Evolutionary conservation across 495 filamentous ascomycete species (phyloP).

Genomic region (Umbilicaria muhlenbergii): DNA sequence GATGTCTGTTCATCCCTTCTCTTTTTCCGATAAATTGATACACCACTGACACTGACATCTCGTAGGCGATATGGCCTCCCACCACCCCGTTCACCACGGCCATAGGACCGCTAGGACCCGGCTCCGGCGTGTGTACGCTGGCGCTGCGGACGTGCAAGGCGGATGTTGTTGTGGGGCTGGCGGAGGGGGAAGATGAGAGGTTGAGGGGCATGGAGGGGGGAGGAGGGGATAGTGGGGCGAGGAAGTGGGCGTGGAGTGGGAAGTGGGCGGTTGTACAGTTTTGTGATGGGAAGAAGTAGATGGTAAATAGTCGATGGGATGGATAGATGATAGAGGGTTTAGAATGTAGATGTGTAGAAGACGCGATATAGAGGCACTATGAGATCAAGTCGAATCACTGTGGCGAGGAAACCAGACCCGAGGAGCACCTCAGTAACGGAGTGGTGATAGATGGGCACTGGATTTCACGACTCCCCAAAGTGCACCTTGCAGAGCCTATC

Average conservation of each 20-base stretch:
- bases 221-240: constrained; percentile 48
- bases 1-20: constrained; percentile 44
- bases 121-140: constrained; percentile 65
- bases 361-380: too few species aligned
- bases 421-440: too few species aligned
- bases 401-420: too few species aligned
- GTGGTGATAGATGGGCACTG: too few species aligned
- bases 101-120: constrained; percentile 71
- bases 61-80: constrained; percentile 66
- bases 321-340: too few species aligned
- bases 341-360: too few species aligned
- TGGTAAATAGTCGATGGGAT: neutral
- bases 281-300: constrained; percentile 47
- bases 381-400: too few species aligned
- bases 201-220: constrained; percentile 51
- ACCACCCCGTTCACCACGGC: constrained; percentile 75
- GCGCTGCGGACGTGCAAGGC: constrained; percentile 91
- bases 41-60: neutral
- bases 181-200: constrained; percentile 63
- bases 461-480: too few species aligned
- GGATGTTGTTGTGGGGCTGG: constrained; percentile 69
- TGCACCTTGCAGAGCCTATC: too few species aligned
- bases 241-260: constrained; percentile 94
- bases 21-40: constrained; percentile 1
- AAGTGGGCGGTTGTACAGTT: constrained; percentile 96